These are phyloP conservation scores for Alternaria sp. DNA, from an alignment of 2,329 filamentous ascomycete species.

Conservation along the genomic window DNA sequence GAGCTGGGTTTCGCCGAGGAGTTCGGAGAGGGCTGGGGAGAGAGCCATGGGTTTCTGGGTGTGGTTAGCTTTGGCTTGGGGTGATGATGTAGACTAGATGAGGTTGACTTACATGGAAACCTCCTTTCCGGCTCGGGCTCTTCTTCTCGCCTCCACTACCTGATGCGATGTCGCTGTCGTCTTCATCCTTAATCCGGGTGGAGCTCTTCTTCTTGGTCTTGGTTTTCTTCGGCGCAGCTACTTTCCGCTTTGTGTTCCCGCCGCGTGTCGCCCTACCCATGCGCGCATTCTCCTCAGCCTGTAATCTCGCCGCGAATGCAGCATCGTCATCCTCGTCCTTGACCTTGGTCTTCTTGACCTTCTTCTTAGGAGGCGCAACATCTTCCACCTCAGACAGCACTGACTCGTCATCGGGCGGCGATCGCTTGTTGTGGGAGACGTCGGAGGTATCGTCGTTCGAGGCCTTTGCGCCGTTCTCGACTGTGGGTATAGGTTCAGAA, in stretches of 20 bases:
- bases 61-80: constrained; percentile 45
- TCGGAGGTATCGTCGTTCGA: constrained; percentile 31
- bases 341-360: constrained; percentile 70
- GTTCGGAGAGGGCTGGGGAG: constrained; percentile 70
- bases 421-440: constrained; percentile 50
- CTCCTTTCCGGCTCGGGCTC: constrained; percentile 77
- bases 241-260: constrained; percentile 64
- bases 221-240: constrained; percentile 61
- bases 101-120: constrained; percentile 73
- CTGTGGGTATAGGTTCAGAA: constrained; percentile 48
- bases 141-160: constrained; percentile 68
- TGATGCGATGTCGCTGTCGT: constrained; percentile 77
- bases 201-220: constrained; percentile 74
- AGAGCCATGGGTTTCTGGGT: constrained; percentile 74
- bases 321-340: constrained; percentile 82
- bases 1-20: constrained; percentile 78
- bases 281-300: constrained; percentile 84
- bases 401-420: constrained; percentile 48
- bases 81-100: neutral
- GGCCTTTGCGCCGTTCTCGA: constrained; percentile 40
- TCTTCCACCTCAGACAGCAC: constrained; percentile 51
- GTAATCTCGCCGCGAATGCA: constrained; percentile 81
- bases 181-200: constrained; percentile 76
- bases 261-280: constrained; percentile 75
- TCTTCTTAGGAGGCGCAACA: constrained; percentile 54